A percentile compares a stretch with the other conserved stretches of the same genome.
phyloP scores from a whole-genome alignment of 768 basidiomycete species.

The Boletales sp. region DNA sequence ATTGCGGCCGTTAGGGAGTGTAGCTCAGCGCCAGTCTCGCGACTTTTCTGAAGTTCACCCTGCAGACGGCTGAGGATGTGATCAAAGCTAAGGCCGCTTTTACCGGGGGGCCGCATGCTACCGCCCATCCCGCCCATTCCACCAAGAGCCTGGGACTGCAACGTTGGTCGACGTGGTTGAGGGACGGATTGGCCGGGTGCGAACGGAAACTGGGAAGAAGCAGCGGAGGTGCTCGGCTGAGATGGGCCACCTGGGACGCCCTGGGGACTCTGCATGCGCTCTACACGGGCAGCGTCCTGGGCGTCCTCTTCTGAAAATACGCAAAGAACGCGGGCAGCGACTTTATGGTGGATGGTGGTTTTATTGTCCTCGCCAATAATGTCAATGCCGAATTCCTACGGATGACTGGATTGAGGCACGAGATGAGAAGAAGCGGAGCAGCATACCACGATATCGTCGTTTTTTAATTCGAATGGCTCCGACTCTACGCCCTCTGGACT shows the following conservation, averaged over 20 bases:
- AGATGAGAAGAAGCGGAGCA: not conserved
- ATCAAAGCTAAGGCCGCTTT: slow-evolving; percentile 88
- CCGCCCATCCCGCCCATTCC: slow-evolving; percentile 79
- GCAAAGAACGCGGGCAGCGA: slow-evolving; percentile 90
- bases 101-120: slow-evolving; percentile 67
- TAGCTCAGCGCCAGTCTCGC: slow-evolving; percentile 88
- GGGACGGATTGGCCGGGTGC: slow-evolving; percentile 34
- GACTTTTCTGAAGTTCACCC: slow-evolving; percentile 91
- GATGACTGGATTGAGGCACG: slow-evolving; percentile 5
- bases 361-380: slow-evolving; percentile 98
- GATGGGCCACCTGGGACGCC: slow-evolving; percentile 24
- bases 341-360: slow-evolving; percentile 97
- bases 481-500: slow-evolving; percentile 87
- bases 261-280: slow-evolving; percentile 54
- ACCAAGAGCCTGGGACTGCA: slow-evolving; percentile 57
- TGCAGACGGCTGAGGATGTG: slow-evolving; percentile 87
- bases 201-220: slow-evolving; percentile 39
- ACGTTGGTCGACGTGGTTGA: slow-evolving; percentile 52
- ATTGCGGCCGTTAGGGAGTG: slow-evolving; percentile 73
- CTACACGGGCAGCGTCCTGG: slow-evolving; percentile 64
- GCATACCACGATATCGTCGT: slow-evolving; percentile 92
- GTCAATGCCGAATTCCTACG: slow-evolving; percentile 97
- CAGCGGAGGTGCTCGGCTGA: slow-evolving; percentile 34
- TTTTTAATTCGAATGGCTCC: slow-evolving; percentile 90
- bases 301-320: slow-evolving; percentile 86